Evolutionary conservation across 2,329 filamentous ascomycete genomes (phyloP).

Genomic region (Tolypocladium tropicale): DNA sequence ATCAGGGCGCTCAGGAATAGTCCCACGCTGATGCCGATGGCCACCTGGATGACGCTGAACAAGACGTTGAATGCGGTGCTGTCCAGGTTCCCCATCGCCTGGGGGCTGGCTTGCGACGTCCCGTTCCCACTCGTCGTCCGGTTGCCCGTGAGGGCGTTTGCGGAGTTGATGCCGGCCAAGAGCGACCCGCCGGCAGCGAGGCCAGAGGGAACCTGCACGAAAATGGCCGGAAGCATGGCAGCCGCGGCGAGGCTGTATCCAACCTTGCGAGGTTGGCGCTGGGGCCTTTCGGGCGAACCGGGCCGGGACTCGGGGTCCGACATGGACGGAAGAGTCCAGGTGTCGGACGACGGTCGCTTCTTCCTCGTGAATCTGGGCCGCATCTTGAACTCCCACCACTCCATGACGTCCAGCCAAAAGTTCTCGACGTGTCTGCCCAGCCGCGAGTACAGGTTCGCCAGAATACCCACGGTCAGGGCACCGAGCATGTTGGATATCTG

Average conservation of each 20-base stretch:
- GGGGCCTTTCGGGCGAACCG: conserved; percentile 11
- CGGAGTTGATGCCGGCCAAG: conserved; percentile 45
- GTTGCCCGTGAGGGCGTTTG: conserved; percentile 42
- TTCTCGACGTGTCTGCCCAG: conserved; percentile 50
- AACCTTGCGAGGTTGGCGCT: conserved; percentile 29
- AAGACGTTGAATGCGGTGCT: conserved; percentile 42
- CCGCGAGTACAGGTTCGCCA: conserved; percentile 71
- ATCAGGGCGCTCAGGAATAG: conserved; percentile 45
- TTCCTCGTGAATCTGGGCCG: conserved; percentile 20
- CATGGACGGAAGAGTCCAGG: conserved; percentile 19
- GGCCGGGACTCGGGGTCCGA: conserved; percentile 22
- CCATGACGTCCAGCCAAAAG: conserved; percentile 33
- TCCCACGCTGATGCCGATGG: conserved; percentile 52
- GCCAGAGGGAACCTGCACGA: conserved; percentile 56
- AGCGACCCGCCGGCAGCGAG: conserved; percentile 51
- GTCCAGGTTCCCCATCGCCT: conserved; percentile 22
- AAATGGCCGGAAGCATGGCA: conserved; percentile 79
- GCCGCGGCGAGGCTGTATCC: conserved; percentile 75
- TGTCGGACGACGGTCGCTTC: conserved; percentile 15
- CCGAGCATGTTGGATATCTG: conserved; percentile 72
- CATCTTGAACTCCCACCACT: conserved; percentile 40
- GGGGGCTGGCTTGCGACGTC: background rate
- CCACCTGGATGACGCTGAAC: conserved; percentile 49
- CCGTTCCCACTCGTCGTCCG: conserved; percentile 11
- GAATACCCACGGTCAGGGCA: conserved; percentile 63